Percentiles rank a stretch among this genome's conserved stretches.
Conservation (phyloP, 352 stramenopile species). For the Peronospora farinosa region DNA sequence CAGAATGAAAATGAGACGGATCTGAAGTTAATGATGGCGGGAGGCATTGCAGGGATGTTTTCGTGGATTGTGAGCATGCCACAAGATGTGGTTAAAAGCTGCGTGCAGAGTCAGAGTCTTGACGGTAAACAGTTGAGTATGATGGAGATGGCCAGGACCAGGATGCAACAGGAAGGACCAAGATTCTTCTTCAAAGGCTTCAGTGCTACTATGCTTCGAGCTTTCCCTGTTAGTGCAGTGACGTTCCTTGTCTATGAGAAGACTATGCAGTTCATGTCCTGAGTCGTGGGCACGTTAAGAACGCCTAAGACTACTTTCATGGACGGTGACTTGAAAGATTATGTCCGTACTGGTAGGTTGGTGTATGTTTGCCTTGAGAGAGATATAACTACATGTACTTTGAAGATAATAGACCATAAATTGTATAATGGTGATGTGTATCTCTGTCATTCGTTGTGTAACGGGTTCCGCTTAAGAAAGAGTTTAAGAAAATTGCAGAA, state of each 20-base stretch:
- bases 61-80: slow-evolving; percentile 79
- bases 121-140: slow-evolving; percentile 37
- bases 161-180: slow-evolving; percentile 44
- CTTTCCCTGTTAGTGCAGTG: slow-evolving; percentile 79
- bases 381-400: slow-evolving; percentile 7
- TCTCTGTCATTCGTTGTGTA: not conserved
- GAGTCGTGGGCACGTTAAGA: not conserved
- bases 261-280: slow-evolving; percentile 75
- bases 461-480: no score
- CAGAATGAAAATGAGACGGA: slow-evolving; percentile 61
- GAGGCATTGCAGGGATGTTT: slow-evolving; percentile 65
- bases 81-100: slow-evolving; percentile 88
- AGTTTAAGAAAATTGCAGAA: no score
- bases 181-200: slow-evolving; percentile 82
- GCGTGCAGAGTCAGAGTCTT: slow-evolving; percentile 73
- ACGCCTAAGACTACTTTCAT: not conserved
- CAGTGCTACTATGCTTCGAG: slow-evolving; percentile 66
- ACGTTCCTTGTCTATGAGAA: slow-evolving; percentile 86
- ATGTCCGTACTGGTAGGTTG: not conserved
- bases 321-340: not conserved
- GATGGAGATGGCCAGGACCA: slow-evolving; percentile 35
- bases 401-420: slow-evolving; percentile 12
- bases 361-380: slow-evolving; percentile 1
- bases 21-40: slow-evolving; percentile 59
- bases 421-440: not conserved